phyloP scores from a whole-genome alignment of 768 basidiomycete species.

The Naganishia randhawae region DNA sequence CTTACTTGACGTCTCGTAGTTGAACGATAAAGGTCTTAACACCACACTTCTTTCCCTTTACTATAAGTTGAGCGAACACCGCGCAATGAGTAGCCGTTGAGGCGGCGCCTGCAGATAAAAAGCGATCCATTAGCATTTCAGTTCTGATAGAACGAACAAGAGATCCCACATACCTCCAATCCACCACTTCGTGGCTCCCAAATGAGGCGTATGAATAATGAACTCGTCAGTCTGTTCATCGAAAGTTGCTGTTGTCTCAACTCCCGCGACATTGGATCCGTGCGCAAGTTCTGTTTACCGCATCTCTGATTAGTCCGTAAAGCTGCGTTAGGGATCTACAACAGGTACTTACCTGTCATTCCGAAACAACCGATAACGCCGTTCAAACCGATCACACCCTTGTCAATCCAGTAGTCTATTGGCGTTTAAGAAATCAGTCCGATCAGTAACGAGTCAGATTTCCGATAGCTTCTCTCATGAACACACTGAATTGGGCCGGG shows the following conservation, averaged over 20 bases:
- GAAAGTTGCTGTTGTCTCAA: slow-evolving; percentile 55
- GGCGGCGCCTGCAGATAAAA: slow-evolving; percentile 41
- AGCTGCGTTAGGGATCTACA: neutral
- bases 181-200: slow-evolving; percentile 55
- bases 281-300: slow-evolving; percentile 40
- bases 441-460: neutral
- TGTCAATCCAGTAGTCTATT: slow-evolving; percentile 51
- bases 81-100: slow-evolving; percentile 54
- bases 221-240: slow-evolving; percentile 53
- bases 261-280: slow-evolving; percentile 53
- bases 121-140: neutral
- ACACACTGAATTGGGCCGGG: slow-evolving; percentile 50
- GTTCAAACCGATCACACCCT: slow-evolving; percentile 52
- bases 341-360: slow-evolving; percentile 38
- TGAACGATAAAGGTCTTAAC: slow-evolving; percentile 55
- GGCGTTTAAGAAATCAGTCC: neutral
- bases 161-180: slow-evolving; percentile 49
- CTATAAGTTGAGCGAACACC: slow-evolving; percentile 53
- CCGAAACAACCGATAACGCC: slow-evolving; percentile 53
- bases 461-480: neutral
- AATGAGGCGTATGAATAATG: slow-evolving; percentile 53
- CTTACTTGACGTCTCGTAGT: slow-evolving; percentile 48
- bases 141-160: neutral
- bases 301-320: neutral
- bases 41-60: slow-evolving; percentile 53